Evolutionary conservation across 805 yeast genomes (phyloP), one percentile per base, ranked within the genome.

Genomic region (Monosporozyma servazzii): DNA sequence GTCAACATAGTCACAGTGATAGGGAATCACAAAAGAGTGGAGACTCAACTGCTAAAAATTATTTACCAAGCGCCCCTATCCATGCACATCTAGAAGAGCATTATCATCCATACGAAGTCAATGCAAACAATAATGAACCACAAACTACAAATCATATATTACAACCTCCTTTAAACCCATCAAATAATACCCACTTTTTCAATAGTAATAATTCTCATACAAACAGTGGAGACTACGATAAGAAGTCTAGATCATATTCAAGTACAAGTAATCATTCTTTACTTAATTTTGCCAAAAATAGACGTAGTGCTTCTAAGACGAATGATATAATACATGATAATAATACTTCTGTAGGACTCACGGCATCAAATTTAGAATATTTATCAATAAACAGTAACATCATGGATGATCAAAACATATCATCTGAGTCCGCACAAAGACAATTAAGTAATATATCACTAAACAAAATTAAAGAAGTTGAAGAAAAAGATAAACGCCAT

Each of bases 381-480:
- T 23, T 47, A 37, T 48, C 51, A 2, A 15, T 48, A 11, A 33
- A 45, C 11, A 18, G 45, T 13, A 10, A 17, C 10, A 25, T 5
- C 3, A 33, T 6, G 7, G 17, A n/a, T 5, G 44, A 41, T 10
- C 44, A 20, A 11, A 41, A 21, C 23, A 5, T 8, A 41, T 41
- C 29, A 11, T 41, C 46, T 21, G 33, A 18, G 2, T 23, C 53
- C 11, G 30, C 49, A n/a, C 39, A 13, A 18, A 10, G 21, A 25
- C 7, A 41, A 11, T 41, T 41, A 11, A 41, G 62, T 50, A 65
- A 59, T 41, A 51, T 54, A 1, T 69, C 74, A 0, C 56, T 69
- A 36, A 62, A 63, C 52, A 65, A 65, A 44, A 71, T 69, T 18
- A 59, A 61, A 21, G 73, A 70, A 54, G 67, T 70, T 48, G 66